Conservation (phyloP, 331 rosid genomes). For the Pyracantha coccinea region DNA sequence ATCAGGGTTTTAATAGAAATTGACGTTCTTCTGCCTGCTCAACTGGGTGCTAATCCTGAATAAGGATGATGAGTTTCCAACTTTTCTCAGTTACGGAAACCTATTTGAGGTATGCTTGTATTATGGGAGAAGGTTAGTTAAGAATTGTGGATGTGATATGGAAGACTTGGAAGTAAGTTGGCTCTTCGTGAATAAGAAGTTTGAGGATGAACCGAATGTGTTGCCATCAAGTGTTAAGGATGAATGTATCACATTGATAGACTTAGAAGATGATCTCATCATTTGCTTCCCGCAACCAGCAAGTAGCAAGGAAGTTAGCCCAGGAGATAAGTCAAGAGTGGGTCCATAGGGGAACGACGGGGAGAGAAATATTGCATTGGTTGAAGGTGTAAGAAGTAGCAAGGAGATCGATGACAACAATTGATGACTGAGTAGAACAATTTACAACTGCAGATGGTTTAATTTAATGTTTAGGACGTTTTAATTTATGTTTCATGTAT, state of each 20-base stretch:
- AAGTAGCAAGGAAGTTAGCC: background rate
- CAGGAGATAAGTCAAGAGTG: background rate
- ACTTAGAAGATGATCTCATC: background rate
- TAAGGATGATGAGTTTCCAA: no score
- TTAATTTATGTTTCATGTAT: no score
- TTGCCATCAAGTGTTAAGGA: background rate
- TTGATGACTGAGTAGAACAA: accelerated
- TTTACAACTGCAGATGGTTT: background rate
- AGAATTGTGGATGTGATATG: no score
- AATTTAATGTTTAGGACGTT: background rate
- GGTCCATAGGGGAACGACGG: no score
- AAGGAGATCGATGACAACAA: background rate
- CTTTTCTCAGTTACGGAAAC: no score
- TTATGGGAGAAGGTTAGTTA: no score
- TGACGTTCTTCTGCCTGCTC: no score
- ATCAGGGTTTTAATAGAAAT: no score
- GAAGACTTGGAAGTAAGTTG: background rate
- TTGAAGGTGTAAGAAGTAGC: background rate
- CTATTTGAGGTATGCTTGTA: no score
- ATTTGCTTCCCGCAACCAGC: background rate
- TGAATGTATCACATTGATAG: background rate
- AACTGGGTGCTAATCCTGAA: no score
- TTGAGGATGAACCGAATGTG: background rate
- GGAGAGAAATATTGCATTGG: no score
- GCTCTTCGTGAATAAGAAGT: background rate